Conservation (phyloP, 371 early-diverging fungal species). For the Dichotomocladium elegans region DNA sequence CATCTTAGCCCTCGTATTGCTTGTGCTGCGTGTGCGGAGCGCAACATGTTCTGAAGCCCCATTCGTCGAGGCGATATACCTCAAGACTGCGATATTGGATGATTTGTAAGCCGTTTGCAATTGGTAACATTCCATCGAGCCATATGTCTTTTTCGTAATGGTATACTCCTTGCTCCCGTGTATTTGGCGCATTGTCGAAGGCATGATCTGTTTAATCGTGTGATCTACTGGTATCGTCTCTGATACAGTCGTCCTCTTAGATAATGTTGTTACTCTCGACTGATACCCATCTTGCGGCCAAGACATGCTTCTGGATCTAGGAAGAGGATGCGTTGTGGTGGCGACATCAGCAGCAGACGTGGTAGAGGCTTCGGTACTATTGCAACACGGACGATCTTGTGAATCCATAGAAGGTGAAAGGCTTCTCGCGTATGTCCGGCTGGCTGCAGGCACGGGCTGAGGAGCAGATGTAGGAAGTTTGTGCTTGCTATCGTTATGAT, state of each 20-base stretch:
- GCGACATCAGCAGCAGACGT: no score
- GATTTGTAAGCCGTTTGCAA: conserved; percentile 25
- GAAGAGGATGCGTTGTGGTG: conserved; percentile 32
- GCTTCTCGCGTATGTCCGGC: conserved; percentile 5
- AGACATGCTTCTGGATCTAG: conserved; percentile 6
- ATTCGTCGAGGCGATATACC: conserved; percentile 30
- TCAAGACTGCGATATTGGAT: conserved; percentile 25
- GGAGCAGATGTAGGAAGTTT: conserved; percentile 4
- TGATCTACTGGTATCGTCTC: no score
- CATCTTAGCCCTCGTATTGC: conserved; percentile 6
- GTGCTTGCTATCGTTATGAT: neutral
- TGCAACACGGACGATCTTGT: no score
- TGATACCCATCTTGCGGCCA: neutral
- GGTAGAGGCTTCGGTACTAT: no score
- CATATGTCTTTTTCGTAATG: conserved; percentile 18
- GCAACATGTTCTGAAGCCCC: conserved; percentile 29
- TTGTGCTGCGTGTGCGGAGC: conserved; percentile 24
- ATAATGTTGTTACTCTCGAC: conserved; percentile 1
- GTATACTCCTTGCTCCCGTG: neutral
- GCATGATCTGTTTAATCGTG: no score
- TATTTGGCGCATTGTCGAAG: conserved; percentile 1
- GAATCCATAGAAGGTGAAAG: conserved; percentile 7
- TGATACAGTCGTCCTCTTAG: neutral
- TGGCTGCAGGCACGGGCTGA: neutral
- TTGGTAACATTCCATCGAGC: conserved; percentile 23